Evolutionary conservation across 257 asterid genomes (phyloP).

Genomic region (Nicotiana sylvestris): DNA sequence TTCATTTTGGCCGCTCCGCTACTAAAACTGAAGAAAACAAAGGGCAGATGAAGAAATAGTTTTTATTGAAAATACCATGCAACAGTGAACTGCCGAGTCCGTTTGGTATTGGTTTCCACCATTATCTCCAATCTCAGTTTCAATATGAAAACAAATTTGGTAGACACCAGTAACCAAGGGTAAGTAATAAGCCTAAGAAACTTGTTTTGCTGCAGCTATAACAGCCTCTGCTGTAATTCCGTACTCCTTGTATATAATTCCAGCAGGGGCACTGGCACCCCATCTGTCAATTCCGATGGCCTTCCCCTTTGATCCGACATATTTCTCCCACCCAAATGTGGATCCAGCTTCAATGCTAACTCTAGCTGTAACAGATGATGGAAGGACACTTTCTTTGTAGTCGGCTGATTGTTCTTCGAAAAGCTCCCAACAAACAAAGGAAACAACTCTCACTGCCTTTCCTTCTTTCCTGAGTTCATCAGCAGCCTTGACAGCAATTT

Average conservation of each 20-base stretch:
- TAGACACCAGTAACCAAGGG: conserved; percentile 1
- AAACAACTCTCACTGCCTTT: conserved; percentile 67
- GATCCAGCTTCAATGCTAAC: conserved; percentile 79
- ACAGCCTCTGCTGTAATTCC: conserved; percentile 74
- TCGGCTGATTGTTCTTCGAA: conserved; percentile 61
- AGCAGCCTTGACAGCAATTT: conserved; percentile 72
- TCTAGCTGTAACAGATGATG: conserved; percentile 62
- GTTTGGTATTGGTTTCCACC: not conserved
- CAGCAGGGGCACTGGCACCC: conserved; percentile 88
- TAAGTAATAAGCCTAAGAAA: conserved; percentile 20
- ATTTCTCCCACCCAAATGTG: conserved; percentile 70
- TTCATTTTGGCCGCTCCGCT: conserved; percentile 26
- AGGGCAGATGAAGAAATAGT: conserved; percentile 5
- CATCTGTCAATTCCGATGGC: conserved; percentile 67
- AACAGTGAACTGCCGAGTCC: conserved; percentile 17
- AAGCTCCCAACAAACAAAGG: conserved; percentile 79
- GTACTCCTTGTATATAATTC: conserved; percentile 63
- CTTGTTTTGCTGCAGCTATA: conserved; percentile 56
- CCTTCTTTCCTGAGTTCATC: conserved; percentile 79
- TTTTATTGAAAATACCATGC: conserved; percentile 35
- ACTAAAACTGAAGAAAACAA: conserved; percentile 23
- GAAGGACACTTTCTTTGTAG: conserved; percentile 70
- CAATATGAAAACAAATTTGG: not conserved
- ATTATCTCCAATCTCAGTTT: not conserved
- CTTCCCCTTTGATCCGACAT: conserved; percentile 61